Percentiles rank a stretch among this genome's conserved stretches.
phyloP scores from a whole-genome alignment of 1,284 basidiomycete species.

The Rhodotorula sp. region DNA sequence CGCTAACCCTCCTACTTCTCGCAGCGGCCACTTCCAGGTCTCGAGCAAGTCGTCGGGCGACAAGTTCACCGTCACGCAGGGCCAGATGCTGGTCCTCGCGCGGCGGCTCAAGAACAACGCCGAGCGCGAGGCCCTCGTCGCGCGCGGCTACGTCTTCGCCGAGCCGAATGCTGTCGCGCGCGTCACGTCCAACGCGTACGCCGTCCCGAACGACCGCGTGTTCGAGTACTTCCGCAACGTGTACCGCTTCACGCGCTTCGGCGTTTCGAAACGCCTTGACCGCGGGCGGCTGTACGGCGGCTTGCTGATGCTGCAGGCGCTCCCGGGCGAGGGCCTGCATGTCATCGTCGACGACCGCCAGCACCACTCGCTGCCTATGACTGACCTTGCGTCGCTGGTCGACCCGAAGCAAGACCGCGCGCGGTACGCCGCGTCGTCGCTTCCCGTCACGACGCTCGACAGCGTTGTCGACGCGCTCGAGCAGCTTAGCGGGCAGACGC shows the following conservation, averaged over 20 bases:
- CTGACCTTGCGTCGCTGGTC: conserved; percentile 50
- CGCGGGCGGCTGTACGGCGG: conserved; percentile 53
- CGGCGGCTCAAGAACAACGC: conserved; percentile 50
- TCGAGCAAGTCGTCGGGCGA: conserved; percentile 31
- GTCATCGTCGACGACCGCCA: conserved; percentile 51
- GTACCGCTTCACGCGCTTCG: conserved; percentile 50
- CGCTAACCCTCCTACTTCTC: too few relatives aligned
- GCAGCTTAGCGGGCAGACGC: conserved; percentile 22
- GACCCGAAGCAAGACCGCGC: conserved; percentile 29
- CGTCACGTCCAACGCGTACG: conserved; percentile 52
- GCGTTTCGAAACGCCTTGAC: conserved; percentile 48
- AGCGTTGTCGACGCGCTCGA: conserved; percentile 13
- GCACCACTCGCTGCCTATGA: conserved; percentile 54
- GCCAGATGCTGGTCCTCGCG: conserved; percentile 55
- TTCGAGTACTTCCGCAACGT: conserved; percentile 53
- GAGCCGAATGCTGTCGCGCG: conserved; percentile 52
- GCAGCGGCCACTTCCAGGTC: conserved; percentile 47
- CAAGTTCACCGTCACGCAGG: conserved; percentile 53
- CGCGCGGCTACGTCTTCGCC: conserved; percentile 54
- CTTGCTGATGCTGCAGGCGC: conserved; percentile 53
- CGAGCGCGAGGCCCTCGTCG: conserved; percentile 52
- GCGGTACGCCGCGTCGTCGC: neutral
- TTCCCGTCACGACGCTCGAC: conserved; percentile 14
- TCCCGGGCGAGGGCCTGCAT: conserved; percentile 55
- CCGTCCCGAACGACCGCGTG: conserved; percentile 52